Evolutionary conservation across 2,329 filamentous ascomycete genomes (phyloP).

Genomic region (Aspergillus melleus): DNA sequence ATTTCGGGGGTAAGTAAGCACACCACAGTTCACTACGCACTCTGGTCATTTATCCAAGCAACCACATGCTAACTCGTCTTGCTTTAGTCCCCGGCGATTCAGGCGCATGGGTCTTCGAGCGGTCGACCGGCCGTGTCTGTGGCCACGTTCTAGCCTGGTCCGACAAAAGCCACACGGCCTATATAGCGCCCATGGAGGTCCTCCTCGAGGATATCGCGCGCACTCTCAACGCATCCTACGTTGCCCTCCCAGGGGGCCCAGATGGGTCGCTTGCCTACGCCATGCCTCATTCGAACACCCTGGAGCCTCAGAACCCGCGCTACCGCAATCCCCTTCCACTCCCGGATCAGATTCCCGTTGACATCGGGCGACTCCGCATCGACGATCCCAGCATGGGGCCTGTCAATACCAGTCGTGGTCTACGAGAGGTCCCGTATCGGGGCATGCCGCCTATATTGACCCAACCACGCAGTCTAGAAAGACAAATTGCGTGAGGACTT

Average conservation of each 20-base stretch:
- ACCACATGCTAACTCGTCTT: slow-evolving; percentile 9
- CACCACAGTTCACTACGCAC: slow-evolving; percentile 9
- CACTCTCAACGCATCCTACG: slow-evolving; percentile 67
- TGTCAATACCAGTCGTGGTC: slow-evolving; percentile 20
- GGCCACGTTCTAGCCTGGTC: slow-evolving; percentile 92
- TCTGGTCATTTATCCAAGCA: neutral
- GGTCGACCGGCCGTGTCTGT: slow-evolving; percentile 73
- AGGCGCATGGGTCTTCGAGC: slow-evolving; percentile 89
- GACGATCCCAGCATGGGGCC: slow-evolving; percentile 20
- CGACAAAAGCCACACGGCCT: slow-evolving; percentile 75
- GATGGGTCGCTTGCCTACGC: slow-evolving; percentile 27
- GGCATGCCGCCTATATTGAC: slow-evolving; percentile 29
- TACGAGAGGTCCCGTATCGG: slow-evolving; percentile 27
- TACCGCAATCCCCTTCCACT: slow-evolving; percentile 24
- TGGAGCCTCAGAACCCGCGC: slow-evolving; percentile 20
- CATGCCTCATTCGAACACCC: slow-evolving; percentile 17
- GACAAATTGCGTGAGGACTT: slow-evolving; percentile 36
- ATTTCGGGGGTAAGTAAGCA: slow-evolving; percentile 53
- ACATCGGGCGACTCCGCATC: slow-evolving; percentile 25
- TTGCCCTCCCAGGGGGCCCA: slow-evolving; percentile 65
- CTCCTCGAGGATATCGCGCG: slow-evolving; percentile 81
- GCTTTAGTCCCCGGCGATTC: slow-evolving; percentile 79
- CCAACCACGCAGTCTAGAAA: slow-evolving; percentile 37
- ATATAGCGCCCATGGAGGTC: slow-evolving; percentile 94
- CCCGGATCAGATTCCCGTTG: slow-evolving; percentile 29